Evolutionary conservation across 148 eudicot species (phyloP), one percentile per base, ranked within the genome.

Genomic region (Rhododendron molle): DNA sequence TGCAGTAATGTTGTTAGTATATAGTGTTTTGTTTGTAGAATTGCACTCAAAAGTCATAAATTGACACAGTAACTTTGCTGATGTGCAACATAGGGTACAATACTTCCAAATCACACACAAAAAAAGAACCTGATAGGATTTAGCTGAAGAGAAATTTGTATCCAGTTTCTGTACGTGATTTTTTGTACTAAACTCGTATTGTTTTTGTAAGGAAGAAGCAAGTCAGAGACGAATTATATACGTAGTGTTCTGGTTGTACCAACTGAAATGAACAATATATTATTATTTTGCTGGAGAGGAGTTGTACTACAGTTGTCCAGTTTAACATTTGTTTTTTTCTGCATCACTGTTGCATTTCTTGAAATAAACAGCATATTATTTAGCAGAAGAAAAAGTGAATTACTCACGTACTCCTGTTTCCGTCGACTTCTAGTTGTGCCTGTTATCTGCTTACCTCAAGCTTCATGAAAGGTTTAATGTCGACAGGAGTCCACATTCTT

Each of bases 281-380:
- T 76, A 40, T 76, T 76, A 43, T 76, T 76, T 76, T 76, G 46
- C n/a, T 74, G 44, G 20, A 34, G 78, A 74, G 32, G 77, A 73
- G 11, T 30, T 71, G 16, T 26, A 30, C 76, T 16, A 34, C 44
- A 32, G 26, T 74, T 14, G 76, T 38, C 78, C 13, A 74, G 26
- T 74, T 74, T 2, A 32, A 34, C n/a, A 1, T 38, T 11, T 74
- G 47, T 74, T 34, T 32, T 54, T 7, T 71, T 38, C 47, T 74
- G 78, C 78, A 16, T 34, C 78, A 74, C 1, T 18, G 44, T 18
- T 1, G 78, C 21, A 36, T 32, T 36, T 32, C 43, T 74, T 36
- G 78, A 74, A 74, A 36, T 16, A 16, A 74, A 74, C 12, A 36
- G 9, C 43, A 36, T 38, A 74, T 7, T 7, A 36, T 38, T 74